A percentile compares a stretch with the other conserved stretches of the same genome.
phyloP scores from a whole-genome alignment of 345 rosid genomes.

The Conringia planisiliqua region DNA sequence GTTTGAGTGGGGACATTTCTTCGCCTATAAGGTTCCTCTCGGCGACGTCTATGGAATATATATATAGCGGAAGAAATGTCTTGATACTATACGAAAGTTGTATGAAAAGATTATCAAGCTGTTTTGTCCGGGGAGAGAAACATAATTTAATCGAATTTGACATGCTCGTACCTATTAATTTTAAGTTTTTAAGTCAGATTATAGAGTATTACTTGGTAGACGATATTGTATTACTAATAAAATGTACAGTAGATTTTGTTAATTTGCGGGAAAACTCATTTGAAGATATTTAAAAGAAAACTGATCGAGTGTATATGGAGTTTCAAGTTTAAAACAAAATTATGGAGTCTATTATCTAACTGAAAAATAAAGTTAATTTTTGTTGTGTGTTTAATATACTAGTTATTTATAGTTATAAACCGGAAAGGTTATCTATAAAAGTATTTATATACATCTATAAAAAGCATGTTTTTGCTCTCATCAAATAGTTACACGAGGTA shows the following conservation, averaged over 20 bases:
- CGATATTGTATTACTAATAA: no score
- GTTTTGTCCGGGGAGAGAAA: not conserved
- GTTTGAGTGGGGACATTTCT: constrained; percentile 63
- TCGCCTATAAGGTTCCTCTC: constrained; percentile 54
- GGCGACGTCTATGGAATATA: constrained; percentile 18
- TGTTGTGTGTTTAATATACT: not conserved
- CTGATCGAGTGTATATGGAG: not conserved
- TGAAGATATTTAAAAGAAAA: no score
- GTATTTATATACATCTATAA: not conserved
- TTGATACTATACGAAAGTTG: not conserved
- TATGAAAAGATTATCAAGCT: not conserved
- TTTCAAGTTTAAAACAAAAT: not conserved
- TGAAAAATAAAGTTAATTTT: no score
- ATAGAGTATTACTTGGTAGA: not conserved
- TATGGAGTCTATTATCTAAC: not conserved
- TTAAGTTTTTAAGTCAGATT: not conserved
- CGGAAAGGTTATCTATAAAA: not conserved
- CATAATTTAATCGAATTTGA: not conserved
- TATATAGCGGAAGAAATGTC: not conserved
- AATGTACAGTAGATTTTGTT: not conserved
- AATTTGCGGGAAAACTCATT: not conserved
- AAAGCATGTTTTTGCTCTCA: not conserved
- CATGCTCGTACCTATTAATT: not conserved
- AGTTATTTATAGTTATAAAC: not conserved
- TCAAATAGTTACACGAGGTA: not conserved